A percentile compares a stretch with the other conserved stretches of the same genome.
These are phyloP conservation scores for Coprinopsis marcescibilis DNA, from an alignment of 768 basidiomycete species.

Conservation along the genomic window DNA sequence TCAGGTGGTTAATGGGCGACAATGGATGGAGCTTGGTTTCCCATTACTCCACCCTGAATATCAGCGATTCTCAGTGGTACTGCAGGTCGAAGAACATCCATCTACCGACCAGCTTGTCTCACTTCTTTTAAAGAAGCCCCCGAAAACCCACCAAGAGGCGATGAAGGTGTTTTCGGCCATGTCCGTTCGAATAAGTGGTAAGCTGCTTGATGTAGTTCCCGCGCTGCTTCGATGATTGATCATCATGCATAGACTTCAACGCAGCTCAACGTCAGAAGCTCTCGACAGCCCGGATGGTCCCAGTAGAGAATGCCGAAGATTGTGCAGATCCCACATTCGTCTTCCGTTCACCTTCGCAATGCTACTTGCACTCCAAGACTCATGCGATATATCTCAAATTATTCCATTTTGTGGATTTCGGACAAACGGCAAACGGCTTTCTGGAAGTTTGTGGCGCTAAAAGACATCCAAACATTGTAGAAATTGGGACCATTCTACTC, in stretches of 20 bases:
- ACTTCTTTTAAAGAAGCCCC: constrained; percentile 53
- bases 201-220: constrained; percentile 2
- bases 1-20: constrained; percentile 67
- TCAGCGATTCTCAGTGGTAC: constrained; percentile 50
- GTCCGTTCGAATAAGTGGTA: constrained; percentile 44
- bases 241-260: constrained; percentile 46
- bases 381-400: constrained; percentile 70
- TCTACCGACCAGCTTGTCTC: constrained; percentile 54
- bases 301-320: constrained; percentile 34
- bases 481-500: constrained; percentile 67
- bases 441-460: constrained; percentile 83
- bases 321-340: constrained; percentile 24
- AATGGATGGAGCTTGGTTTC: constrained; percentile 75
- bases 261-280: constrained; percentile 51
- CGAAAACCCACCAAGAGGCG: constrained; percentile 51
- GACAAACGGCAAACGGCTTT: constrained; percentile 74
- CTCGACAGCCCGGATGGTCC: constrained; percentile 61
- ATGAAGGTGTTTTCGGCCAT: constrained; percentile 64
- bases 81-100: constrained; percentile 69
- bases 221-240: background rate
- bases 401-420: constrained; percentile 89
- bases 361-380: constrained; percentile 56
- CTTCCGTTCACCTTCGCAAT: constrained; percentile 58
- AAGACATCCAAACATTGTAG: constrained; percentile 80
- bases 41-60: constrained; percentile 51